Percentiles rank a stretch among this genome's conserved stretches.
These are phyloP conservation scores for Ogataea henricii DNA, from an alignment of 805 yeast genomes.

Conservation along the genomic window DNA sequence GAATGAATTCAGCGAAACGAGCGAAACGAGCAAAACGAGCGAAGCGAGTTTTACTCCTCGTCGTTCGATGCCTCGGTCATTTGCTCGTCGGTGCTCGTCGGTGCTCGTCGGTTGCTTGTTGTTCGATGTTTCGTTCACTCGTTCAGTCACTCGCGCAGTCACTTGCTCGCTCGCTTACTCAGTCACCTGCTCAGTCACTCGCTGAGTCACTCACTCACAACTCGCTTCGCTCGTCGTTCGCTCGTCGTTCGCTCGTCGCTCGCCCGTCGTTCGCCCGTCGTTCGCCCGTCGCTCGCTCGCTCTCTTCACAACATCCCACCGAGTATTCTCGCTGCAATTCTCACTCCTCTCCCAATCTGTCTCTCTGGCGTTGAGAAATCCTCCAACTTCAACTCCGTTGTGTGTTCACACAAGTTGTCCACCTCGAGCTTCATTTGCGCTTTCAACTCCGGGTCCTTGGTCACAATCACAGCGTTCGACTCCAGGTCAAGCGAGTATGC, in stretches of 20 bases:
- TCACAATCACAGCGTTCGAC: constrained; percentile 78
- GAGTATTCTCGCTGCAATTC: constrained; percentile 62
- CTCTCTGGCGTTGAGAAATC: constrained; percentile 68
- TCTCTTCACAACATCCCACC: constrained; percentile 56
- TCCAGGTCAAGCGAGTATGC: constrained; percentile 89
- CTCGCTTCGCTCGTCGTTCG: not conserved
- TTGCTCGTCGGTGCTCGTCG: too few species aligned
- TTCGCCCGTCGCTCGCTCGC: too few species aligned
- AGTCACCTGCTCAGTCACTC: too few species aligned
- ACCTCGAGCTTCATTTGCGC: constrained; percentile 61
- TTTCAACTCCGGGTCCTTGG: constrained; percentile 64
- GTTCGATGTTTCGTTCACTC: too few species aligned
- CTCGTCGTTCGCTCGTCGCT: not conserved
- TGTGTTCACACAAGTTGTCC: constrained; percentile 54
- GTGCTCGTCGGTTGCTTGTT: too few species aligned
- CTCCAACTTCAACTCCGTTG: constrained; percentile 53
- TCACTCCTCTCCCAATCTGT: constrained; percentile 61
- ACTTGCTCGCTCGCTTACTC: too few species aligned
- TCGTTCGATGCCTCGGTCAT: too few species aligned
- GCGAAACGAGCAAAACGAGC: not conserved
- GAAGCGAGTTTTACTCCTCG: too few species aligned
- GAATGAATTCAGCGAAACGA: too few species aligned
- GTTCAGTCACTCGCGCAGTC: not conserved
- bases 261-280: not conserved
- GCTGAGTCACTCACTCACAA: not conserved